These are phyloP conservation scores for Rossbeevera mucosa DNA, from an alignment of 768 basidiomycete genomes.

Conservation along the genomic window DNA sequence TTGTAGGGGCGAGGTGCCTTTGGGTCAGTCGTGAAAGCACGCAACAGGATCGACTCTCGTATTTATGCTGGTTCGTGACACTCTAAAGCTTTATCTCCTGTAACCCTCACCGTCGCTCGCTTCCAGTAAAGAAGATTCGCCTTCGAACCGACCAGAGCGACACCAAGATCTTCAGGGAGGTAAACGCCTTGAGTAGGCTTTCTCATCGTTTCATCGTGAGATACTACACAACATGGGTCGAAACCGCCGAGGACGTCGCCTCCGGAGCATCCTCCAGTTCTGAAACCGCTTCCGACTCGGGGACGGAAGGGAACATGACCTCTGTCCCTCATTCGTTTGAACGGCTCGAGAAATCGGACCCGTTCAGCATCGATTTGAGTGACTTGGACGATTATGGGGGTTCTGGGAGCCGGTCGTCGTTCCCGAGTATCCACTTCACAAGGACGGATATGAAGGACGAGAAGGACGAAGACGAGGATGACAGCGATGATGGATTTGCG, in stretches of 20 bases:
- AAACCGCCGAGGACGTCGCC: constrained; percentile 53
- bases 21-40: constrained; percentile 92
- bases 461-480: constrained; percentile 42
- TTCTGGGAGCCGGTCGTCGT: constrained; percentile 49
- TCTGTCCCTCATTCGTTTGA: constrained; percentile 46
- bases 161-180: constrained; percentile 85
- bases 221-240: constrained; percentile 91
- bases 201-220: constrained; percentile 89
- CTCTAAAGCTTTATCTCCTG: neutral
- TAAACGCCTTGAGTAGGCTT: constrained; percentile 81
- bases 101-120: neutral
- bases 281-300: constrained; percentile 35
- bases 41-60: constrained; percentile 79
- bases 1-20: constrained; percentile 81
- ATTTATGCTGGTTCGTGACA: constrained; percentile 68
- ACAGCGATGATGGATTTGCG: constrained; percentile 38
- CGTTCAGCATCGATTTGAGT: constrained; percentile 60
- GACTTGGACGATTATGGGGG: constrained; percentile 60
- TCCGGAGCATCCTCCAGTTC: constrained; percentile 46
- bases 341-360: constrained; percentile 46
- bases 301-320: constrained; percentile 47
- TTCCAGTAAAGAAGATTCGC: constrained; percentile 81
- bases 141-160: constrained; percentile 75
- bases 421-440: constrained; percentile 84
- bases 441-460: constrained; percentile 38